phyloP scores from a whole-genome alignment of 768 basidiomycete genomes.

The Paxillus rubicundulus region DNA sequence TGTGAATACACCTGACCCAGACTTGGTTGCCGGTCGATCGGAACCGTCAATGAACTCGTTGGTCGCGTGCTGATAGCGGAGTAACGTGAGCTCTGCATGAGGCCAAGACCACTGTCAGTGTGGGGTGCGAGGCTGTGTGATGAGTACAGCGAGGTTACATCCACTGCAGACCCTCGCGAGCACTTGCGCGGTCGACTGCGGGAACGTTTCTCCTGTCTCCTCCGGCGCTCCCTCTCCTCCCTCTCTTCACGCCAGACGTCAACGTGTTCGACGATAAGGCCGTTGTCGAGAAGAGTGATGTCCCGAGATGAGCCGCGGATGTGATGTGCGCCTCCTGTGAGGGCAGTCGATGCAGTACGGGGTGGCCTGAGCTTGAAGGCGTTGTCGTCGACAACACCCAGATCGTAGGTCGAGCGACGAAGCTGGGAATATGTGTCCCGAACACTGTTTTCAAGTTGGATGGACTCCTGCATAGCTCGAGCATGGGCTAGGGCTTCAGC shows the following conservation, averaged over 20 bases:
- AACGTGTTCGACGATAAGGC: slow-evolving; percentile 86
- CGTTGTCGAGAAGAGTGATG: slow-evolving; percentile 80
- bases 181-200: slow-evolving; percentile 62
- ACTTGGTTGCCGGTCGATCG: slow-evolving; percentile 54
- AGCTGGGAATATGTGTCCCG: slow-evolving; percentile 79
- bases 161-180: slow-evolving; percentile 67
- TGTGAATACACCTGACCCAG: slow-evolving; percentile 71
- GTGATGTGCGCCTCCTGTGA: slow-evolving; percentile 35
- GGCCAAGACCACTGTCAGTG: slow-evolving; percentile 56
- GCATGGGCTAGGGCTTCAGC: slow-evolving; percentile 80
- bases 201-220: slow-evolving; percentile 64
- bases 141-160: slow-evolving; percentile 74
- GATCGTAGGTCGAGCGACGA: slow-evolving; percentile 75
- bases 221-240: slow-evolving; percentile 67
- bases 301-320: slow-evolving; percentile 61
- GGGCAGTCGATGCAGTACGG: slow-evolving; percentile 34
- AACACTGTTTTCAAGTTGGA: slow-evolving; percentile 70
- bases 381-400: slow-evolving; percentile 47
- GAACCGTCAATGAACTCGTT: slow-evolving; percentile 58
- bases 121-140: slow-evolving; percentile 52
- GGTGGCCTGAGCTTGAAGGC: slow-evolving; percentile 74
- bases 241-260: slow-evolving; percentile 77
- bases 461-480: slow-evolving; percentile 75
- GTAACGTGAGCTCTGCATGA: slow-evolving; percentile 60
- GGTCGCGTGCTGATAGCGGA: slow-evolving; percentile 56